phyloP scores from a whole-genome alignment of 2,329 filamentous ascomycete species.

The Sporothrix humicola region DNA sequence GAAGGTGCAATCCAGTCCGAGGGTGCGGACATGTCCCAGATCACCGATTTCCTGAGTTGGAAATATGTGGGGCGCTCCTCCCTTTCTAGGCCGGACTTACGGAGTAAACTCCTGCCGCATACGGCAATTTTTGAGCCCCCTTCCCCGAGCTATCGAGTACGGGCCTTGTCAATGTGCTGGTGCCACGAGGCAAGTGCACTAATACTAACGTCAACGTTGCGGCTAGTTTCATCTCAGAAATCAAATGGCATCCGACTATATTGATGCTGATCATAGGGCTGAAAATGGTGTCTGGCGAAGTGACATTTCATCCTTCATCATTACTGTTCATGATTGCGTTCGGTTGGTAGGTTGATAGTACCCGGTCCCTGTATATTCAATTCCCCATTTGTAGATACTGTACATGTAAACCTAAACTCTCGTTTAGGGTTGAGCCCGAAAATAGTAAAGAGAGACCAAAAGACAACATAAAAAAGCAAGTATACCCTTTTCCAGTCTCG shows the following conservation, averaged over 20 bases:
- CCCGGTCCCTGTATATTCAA: conserved; percentile 7
- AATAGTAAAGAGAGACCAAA: neutral
- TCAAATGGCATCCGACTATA: conserved; percentile 8
- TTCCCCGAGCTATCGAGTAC: neutral
- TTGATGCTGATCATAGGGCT: conserved; percentile 10
- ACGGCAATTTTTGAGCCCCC: neutral
- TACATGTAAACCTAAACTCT: neutral
- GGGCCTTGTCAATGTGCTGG: neutral
- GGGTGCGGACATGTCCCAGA: neutral
- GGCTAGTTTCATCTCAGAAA: neutral
- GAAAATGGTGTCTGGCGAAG: too few species aligned
- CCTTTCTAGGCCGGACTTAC: conserved; percentile 10
- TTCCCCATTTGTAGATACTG: neutral
- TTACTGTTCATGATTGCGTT: too few species aligned
- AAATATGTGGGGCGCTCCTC: conserved; percentile 5
- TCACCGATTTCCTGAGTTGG: neutral
- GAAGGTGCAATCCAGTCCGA: conserved; percentile 11
- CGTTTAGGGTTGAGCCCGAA: neutral
- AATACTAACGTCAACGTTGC: neutral
- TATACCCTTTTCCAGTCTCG: neutral
- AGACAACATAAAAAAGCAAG: neutral
- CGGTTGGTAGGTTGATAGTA: neutral
- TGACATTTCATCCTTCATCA: neutral
- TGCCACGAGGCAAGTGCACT: conserved; percentile 21
- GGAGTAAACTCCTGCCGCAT: conserved; percentile 11